Percentiles rank a stretch among this genome's conserved stretches.
Evolutionary conservation across 306 rosid species (phyloP).

Genomic region (Cicer judaicum): DNA sequence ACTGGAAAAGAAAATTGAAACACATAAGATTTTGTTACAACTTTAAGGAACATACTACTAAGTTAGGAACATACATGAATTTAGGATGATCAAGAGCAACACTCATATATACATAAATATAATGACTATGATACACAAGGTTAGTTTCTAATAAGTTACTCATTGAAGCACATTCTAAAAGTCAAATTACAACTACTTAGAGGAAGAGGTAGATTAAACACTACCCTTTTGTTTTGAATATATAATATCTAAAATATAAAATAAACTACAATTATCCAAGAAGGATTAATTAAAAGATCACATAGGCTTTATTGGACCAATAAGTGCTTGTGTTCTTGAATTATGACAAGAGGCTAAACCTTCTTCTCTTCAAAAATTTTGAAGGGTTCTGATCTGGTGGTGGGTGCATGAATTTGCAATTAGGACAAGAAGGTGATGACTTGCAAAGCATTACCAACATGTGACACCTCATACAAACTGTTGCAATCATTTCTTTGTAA

Average conservation of each 20-base stretch:
- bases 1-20: constrained; percentile 29
- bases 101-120: constrained; percentile 37
- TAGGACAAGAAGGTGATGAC: constrained; percentile 91
- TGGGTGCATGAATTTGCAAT: constrained; percentile 90
- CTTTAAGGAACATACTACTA: constrained; percentile 22
- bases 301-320: constrained; percentile 19
- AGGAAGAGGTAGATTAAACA: constrained; percentile 26
- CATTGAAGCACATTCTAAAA: constrained; percentile 23
- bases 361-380: constrained; percentile 58
- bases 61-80: constrained; percentile 4
- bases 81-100: constrained; percentile 33
- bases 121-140: constrained; percentile 33
- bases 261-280: constrained; percentile 19
- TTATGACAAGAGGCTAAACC: constrained; percentile 59
- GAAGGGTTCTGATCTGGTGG: constrained; percentile 68
- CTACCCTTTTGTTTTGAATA: constrained; percentile 34
- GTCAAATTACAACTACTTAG: constrained; percentile 31
- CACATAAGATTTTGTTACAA: constrained; percentile 18
- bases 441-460: constrained; percentile 90
- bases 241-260: constrained; percentile 10
- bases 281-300: constrained; percentile 21
- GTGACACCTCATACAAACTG: constrained; percentile 86
- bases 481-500: constrained; percentile 77
- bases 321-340: not conserved
- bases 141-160: constrained; percentile 40